Conservation (phyloP, 768 basidiomycete genomes). For the Boletus rubropictus region DNA sequence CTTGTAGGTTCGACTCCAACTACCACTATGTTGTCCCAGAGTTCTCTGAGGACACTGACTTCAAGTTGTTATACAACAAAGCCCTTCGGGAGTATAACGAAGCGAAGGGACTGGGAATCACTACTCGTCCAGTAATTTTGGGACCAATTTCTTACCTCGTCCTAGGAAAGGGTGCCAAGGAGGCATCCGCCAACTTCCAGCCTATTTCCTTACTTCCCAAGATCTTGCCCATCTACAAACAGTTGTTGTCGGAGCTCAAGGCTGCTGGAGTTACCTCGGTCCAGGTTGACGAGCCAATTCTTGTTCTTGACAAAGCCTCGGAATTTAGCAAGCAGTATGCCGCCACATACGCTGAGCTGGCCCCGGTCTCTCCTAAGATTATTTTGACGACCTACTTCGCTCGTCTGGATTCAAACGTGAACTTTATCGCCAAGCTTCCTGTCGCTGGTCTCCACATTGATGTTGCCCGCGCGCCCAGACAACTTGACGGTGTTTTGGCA, state of each 20-base stretch:
- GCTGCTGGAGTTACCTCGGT: conserved; percentile 90
- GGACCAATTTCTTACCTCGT: conserved; percentile 94
- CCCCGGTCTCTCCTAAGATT: conserved; percentile 83
- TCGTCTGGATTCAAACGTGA: conserved; percentile 88
- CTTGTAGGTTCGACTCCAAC: conserved; percentile 89
- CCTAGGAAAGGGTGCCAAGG: conserved; percentile 87
- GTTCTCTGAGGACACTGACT: conserved; percentile 82
- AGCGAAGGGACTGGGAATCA: conserved; percentile 83
- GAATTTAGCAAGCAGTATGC: conserved; percentile 74
- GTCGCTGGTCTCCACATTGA: conserved; percentile 94
- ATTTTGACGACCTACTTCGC: conserved; percentile 95
- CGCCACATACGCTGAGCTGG: conserved; percentile 75
- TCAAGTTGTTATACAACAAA: conserved; percentile 96
- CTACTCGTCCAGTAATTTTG: conserved; percentile 91
- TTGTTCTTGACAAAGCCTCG: conserved; percentile 83
- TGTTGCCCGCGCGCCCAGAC: conserved; percentile 86
- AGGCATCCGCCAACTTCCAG: conserved; percentile 76
- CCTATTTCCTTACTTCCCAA: conserved; percentile 86
- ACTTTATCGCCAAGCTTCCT: conserved; percentile 86
- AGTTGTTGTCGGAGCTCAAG: conserved; percentile 87
- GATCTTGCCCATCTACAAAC: conserved; percentile 86
- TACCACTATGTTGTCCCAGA: conserved; percentile 99
- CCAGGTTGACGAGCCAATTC: conserved; percentile 94
- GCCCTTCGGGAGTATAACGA: conserved; percentile 90
- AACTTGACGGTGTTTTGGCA: conserved; percentile 75